Conservation (phyloP, 441 rosid species). For the Jatropha multifida region DNA sequence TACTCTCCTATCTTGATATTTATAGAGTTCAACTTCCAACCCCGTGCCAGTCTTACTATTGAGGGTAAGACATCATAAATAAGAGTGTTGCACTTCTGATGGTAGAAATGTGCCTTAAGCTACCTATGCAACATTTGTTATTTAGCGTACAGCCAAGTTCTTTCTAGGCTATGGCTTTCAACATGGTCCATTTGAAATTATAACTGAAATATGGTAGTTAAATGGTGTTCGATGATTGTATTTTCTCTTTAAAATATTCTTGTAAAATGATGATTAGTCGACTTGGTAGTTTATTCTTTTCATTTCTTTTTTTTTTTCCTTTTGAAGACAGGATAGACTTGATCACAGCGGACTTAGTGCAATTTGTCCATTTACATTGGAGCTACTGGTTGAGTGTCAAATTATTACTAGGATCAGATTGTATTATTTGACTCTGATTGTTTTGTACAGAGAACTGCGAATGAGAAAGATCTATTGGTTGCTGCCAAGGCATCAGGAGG, state of each 20-base stretch:
- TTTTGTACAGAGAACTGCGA: slow-evolving; percentile 47
- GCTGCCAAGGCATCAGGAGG: slow-evolving; percentile 55
- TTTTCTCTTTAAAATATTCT: background rate
- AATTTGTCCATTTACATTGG: background rate
- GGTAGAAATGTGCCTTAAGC: background rate
- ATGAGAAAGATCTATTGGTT: slow-evolving; percentile 50
- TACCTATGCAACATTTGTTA: too few species aligned
- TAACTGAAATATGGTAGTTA: too few species aligned
- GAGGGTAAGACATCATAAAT: background rate
- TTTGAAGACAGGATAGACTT: too few species aligned
- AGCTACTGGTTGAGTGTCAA: background rate
- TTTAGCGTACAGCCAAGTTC: too few species aligned
- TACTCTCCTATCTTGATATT: background rate
- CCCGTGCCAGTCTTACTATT: background rate
- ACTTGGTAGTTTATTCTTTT: background rate
- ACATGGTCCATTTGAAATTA: too few species aligned
- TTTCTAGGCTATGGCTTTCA: too few species aligned
- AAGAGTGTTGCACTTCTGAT: background rate
- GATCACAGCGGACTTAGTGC: too few species aligned
- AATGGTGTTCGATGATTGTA: too few species aligned
- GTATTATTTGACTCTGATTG: slow-evolving; percentile 8
- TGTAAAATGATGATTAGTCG: background rate
- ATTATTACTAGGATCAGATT: background rate
- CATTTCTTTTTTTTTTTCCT: too few species aligned
- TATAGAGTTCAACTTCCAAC: background rate